Conservation (phyloP, 805 yeast species). For the Barnettozyma pratensis region DNA sequence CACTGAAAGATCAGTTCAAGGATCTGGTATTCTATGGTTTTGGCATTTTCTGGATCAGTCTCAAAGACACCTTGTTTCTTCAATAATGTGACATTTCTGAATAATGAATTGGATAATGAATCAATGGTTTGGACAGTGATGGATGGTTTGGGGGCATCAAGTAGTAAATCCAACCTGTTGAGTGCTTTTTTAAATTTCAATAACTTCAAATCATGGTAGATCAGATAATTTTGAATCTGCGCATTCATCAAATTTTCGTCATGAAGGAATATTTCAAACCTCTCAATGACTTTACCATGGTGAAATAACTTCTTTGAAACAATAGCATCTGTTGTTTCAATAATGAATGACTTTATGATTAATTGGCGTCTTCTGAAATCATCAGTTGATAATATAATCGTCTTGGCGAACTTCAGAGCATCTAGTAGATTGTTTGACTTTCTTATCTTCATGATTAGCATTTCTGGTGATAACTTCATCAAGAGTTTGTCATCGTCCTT, state of each 20-base stretch:
- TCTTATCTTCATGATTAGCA: constrained; percentile 8
- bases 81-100: constrained; percentile 4
- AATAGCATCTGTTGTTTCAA: constrained; percentile 1
- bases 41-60: constrained; percentile 2
- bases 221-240: constrained; percentile 10
- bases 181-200: constrained; percentile 9
- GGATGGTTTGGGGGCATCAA: not conserved
- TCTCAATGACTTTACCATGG: constrained; percentile 7
- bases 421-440: constrained; percentile 3
- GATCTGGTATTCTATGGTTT: constrained; percentile 4
- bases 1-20: constrained; percentile 6
- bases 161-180: constrained; percentile 5
- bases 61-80: constrained; percentile 3
- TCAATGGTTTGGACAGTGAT: constrained; percentile 12
- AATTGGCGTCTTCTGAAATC: not conserved
- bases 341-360: constrained; percentile 3
- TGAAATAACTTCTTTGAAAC: constrained; percentile 2
- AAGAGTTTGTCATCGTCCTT: constrained; percentile 2
- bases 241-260: constrained; percentile 7
- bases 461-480: constrained; percentile 8
- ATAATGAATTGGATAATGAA: constrained; percentile 4
- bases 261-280: constrained; percentile 9
- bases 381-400: not conserved
- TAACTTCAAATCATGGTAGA: constrained; percentile 12
- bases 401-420: constrained; percentile 1